Conservation (phyloP, 805 yeast species). For the Ogataea henricii region DNA sequence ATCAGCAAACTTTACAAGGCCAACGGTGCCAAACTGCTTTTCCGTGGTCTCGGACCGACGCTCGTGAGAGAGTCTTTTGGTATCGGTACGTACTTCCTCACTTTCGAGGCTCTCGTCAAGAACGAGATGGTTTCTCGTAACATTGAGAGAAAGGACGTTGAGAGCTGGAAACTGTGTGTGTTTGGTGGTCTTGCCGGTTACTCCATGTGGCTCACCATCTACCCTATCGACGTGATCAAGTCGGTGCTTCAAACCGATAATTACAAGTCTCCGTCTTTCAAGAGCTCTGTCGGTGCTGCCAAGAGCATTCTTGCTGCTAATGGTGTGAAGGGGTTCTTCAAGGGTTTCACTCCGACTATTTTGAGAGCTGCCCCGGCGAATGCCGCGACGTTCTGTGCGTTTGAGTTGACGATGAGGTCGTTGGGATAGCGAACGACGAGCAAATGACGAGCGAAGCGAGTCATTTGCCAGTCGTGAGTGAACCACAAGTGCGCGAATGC, state of each 20-base stretch:
- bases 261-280: conserved; percentile 59
- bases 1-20: conserved; percentile 54
- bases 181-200: conserved; percentile 94
- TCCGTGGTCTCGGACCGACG: conserved; percentile 83
- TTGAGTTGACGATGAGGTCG: conserved; percentile 83
- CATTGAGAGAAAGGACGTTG: conserved; percentile 66
- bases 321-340: conserved; percentile 79
- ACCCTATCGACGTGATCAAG: conserved; percentile 91
- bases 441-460: too few relatives aligned
- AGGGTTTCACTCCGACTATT: conserved; percentile 90
- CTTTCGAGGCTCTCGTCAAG: conserved; percentile 86
- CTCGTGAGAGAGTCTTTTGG: conserved; percentile 84
- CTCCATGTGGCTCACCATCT: conserved; percentile 79
- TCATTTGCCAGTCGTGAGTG: too few relatives aligned
- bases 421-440: conserved; percentile 42
- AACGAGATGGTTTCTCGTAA: conserved; percentile 53
- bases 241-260: conserved; percentile 82
- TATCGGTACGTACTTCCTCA: conserved; percentile 82
- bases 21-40: conserved; percentile 56
- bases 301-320: conserved; percentile 51
- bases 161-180: conserved; percentile 82
- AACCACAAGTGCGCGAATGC: too few relatives aligned
- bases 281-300: conserved; percentile 59
- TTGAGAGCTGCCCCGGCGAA: conserved; percentile 98
- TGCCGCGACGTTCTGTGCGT: conserved; percentile 94